Evolutionary conservation across 31 red algal species (phyloP), one percentile per base, ranked within the genome.

Genomic region (Pterothamnion heteromorphum): DNA sequence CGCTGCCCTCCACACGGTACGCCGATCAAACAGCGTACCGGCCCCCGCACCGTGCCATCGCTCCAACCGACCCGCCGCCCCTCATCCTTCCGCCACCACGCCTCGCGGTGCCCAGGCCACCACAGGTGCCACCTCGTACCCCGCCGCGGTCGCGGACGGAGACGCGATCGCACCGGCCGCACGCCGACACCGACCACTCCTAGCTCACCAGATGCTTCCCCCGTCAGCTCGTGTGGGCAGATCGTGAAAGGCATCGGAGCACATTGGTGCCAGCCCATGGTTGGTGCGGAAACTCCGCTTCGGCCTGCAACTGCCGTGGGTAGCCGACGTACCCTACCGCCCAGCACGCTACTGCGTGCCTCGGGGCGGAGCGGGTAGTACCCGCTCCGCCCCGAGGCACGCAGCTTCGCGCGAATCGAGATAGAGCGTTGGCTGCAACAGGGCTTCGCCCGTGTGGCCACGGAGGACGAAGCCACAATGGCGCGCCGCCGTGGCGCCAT

Each of bases 231-330:
- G 43, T 35, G 24, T 92, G 31, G 80, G 78, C 18, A 4, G 44
- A 44, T 32, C 78, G 20, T 4, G 18, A 28, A 43, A 4, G 88
- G 44, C 57, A 9, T 82, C 57, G 64, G 3, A 80, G 34, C 31
- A 43, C 32, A 92, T 92, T 38, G 80, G 91, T 27, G 87, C 44
- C 36, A 43, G 74, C 0, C 3, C 39, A 3, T 93, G 84, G 85
- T 37, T 78, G 2, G 39, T 90, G 0, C 86, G 92, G 1, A 44
- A 90, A 23, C 84, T 93, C 2, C 44, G 86, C 3, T 93, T 80
- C 26, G 92, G 92, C 0, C 58, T 80, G 18, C 0, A 38, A 0
- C 85, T 89, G 5, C 84, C 92, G n/a, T 93, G 92, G 86, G 0
- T 26, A 74, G 28, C 27, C 0, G 0, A 1, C 0, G 85, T 44